A percentile compares a stretch with the other conserved stretches of the same genome.
Evolutionary conservation across 2,329 filamentous ascomycete genomes (phyloP).

Genomic region (Penicillium polonicum): DNA sequence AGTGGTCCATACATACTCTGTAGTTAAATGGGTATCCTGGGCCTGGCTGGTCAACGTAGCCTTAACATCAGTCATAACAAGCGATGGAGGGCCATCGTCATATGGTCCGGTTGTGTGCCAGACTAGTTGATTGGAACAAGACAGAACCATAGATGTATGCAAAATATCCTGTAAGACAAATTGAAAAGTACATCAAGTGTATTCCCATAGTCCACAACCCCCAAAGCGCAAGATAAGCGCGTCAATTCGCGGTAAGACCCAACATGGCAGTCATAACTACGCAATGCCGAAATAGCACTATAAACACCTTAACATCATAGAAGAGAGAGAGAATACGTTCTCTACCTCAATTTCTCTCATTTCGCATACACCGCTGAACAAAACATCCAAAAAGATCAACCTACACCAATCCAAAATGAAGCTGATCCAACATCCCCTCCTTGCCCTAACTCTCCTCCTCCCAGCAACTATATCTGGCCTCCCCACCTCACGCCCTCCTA

Average conservation of each 20-base stretch:
- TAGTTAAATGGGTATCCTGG: background rate
- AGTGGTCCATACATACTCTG: background rate
- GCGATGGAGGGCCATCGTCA: background rate
- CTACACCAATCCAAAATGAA: constrained; percentile 1
- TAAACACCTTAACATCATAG: background rate
- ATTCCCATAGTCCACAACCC: background rate
- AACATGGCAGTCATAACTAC: constrained; percentile 5
- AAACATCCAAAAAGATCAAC: background rate
- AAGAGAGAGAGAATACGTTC: background rate
- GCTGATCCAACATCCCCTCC: background rate
- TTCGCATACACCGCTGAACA: background rate
- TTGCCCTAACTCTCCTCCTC: background rate
- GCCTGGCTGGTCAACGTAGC: too few relatives aligned
- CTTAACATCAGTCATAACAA: too few relatives aligned
- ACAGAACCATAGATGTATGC: background rate
- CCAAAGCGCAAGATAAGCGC: background rate
- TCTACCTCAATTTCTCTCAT: background rate
- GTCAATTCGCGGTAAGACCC: constrained; percentile 1
- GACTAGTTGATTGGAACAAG: background rate
- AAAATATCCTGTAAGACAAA: background rate
- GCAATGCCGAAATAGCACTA: background rate
- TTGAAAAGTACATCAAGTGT: background rate
- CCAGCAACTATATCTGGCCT: background rate
- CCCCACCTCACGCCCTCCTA: background rate
- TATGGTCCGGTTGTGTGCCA: background rate